Evolutionary conservation across 2,329 filamentous ascomycete genomes (phyloP).

Genomic region (Cadophora luteo-olivacea): DNA sequence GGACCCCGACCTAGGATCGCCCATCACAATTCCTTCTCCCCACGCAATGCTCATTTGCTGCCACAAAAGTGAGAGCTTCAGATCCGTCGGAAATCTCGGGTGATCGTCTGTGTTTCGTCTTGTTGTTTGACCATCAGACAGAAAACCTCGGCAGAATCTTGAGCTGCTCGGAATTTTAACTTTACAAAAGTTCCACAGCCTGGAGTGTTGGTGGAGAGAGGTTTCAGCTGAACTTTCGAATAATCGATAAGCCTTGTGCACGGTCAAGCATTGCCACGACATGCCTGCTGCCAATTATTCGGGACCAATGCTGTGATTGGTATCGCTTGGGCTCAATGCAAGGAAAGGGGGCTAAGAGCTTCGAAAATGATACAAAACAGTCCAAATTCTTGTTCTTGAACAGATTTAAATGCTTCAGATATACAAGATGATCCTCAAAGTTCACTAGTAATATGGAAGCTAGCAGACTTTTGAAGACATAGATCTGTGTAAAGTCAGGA

Average conservation of each 20-base stretch:
- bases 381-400: not conserved
- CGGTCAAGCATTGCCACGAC: no score
- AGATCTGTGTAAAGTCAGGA: no score
- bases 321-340: not conserved
- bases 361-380: not conserved
- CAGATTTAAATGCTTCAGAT: not conserved
- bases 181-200: not conserved
- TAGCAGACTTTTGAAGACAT: no score
- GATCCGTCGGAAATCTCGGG: not conserved
- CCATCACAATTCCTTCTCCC: not conserved
- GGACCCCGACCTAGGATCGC: not conserved
- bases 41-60: not conserved
- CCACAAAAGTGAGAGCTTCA: not conserved
- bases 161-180: not conserved
- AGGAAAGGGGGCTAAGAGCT: not conserved
- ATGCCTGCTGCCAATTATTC: not conserved
- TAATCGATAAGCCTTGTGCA: constrained; percentile 1
- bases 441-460: not conserved
- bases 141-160: not conserved
- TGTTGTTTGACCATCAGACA: not conserved
- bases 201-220: not conserved
- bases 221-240: not conserved
- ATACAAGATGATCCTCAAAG: not conserved
- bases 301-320: not conserved
- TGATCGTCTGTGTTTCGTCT: not conserved